phyloP scores from a whole-genome alignment of 2,329 filamentous ascomycete genomes.

The Esteya vermicola region DNA sequence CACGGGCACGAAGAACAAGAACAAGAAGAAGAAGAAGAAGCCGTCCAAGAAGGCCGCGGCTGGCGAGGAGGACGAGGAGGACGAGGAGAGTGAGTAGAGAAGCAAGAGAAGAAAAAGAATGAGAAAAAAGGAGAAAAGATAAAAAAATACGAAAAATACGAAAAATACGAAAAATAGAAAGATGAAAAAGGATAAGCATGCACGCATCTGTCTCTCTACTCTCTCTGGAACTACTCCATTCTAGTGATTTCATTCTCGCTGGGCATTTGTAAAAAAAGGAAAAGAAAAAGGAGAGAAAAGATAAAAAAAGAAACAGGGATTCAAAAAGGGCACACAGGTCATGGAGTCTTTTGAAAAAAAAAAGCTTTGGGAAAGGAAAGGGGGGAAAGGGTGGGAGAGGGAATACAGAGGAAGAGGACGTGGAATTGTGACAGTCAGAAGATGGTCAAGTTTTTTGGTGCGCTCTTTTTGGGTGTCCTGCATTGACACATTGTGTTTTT shows the following conservation, averaged over 20 bases:
- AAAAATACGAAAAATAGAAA: neutral
- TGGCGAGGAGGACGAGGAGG: constrained; percentile 18
- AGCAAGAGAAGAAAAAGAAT: neutral
- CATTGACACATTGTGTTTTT: no score
- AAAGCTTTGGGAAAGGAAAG: no score
- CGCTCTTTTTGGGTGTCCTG: no score
- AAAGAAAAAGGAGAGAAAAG: neutral
- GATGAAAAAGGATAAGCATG: neutral
- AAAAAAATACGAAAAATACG: constrained; percentile 1
- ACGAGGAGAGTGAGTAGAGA: constrained; percentile 18
- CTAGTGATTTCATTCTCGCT: no score
- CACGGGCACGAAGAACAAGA: constrained; percentile 76
- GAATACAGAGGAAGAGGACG: no score
- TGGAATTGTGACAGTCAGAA: no score
- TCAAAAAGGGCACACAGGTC: no score
- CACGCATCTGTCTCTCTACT: no score
- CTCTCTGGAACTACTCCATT: no score
- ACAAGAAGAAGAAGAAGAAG: constrained; percentile 69
- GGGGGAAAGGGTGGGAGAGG: no score
- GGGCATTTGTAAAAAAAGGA: neutral
- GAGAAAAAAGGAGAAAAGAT: neutral
- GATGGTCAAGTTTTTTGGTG: no score
- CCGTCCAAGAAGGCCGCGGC: constrained; percentile 28
- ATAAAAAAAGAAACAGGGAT: neutral
- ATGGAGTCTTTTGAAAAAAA: no score